phyloP scores from a whole-genome alignment of 1,139 yeast species.

The Lodderomyces metapsilosis region DNA sequence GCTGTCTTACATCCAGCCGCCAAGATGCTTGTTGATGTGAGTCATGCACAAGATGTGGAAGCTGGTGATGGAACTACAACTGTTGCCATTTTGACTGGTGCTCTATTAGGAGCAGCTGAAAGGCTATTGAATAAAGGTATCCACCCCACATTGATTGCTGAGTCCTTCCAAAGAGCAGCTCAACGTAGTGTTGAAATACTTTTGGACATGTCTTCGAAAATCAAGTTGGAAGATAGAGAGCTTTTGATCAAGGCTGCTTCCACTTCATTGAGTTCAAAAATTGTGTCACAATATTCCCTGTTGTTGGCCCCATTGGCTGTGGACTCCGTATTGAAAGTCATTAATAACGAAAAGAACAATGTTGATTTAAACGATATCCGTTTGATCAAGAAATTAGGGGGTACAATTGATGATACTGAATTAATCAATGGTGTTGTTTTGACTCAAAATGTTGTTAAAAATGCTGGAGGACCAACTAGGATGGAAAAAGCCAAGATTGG shows the following conservation, averaged over 20 bases:
- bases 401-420: constrained; percentile 95
- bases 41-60: constrained; percentile 96
- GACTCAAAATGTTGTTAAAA: constrained; percentile 84
- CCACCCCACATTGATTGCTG: constrained; percentile 94
- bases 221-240: constrained; percentile 74
- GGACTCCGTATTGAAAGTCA: constrained; percentile 83
- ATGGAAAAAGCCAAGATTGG: constrained; percentile 94
- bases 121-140: constrained; percentile 84
- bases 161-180: constrained; percentile 93
- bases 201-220: constrained; percentile 78
- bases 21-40: constrained; percentile 93
- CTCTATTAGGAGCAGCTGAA: constrained; percentile 92
- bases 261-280: constrained; percentile 90
- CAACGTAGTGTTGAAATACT: constrained; percentile 80
- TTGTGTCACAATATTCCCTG: constrained; percentile 87
- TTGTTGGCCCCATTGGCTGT: constrained; percentile 92
- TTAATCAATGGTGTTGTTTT: constrained; percentile 90
- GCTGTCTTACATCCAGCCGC: constrained; percentile 99
- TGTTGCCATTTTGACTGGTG: constrained; percentile 93
- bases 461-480: constrained; percentile 95
- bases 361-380: constrained; percentile 90
- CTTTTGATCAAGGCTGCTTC: constrained; percentile 88
- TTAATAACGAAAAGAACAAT: constrained; percentile 48
- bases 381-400: constrained; percentile 90
- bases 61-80: constrained; percentile 99